phyloP scores from a whole-genome alignment of 345 rosid genomes.

The Fremontodendron californicum region DNA sequence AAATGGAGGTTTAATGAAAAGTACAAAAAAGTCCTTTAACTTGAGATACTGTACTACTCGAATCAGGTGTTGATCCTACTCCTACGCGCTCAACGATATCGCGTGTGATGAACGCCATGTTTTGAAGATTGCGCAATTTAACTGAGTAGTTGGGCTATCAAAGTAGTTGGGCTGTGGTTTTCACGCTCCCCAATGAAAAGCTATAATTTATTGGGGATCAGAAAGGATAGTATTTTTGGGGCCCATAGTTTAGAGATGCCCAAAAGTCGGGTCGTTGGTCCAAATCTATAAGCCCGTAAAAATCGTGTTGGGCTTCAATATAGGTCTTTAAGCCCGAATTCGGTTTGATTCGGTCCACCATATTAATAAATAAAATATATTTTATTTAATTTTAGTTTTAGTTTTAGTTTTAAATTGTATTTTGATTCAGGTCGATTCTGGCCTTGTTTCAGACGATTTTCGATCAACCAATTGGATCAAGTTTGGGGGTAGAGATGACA shows the following conservation, averaged over 20 bases:
- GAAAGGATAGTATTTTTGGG: background rate
- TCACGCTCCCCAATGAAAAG: background rate
- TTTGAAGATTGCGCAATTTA: background rate
- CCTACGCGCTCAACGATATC: constrained; percentile 18
- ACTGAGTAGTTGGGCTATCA: background rate
- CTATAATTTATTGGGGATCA: background rate
- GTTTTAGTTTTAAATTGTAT: too few species aligned
- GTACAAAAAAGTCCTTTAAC: constrained; percentile 4
- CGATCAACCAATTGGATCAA: too few species aligned
- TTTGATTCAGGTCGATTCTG: too few species aligned
- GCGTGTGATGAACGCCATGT: background rate
- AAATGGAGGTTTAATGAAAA: background rate
- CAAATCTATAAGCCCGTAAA: background rate
- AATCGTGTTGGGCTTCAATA: too few species aligned
- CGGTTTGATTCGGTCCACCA: too few species aligned
- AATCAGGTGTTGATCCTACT: constrained; percentile 1
- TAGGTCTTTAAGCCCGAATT: too few species aligned
- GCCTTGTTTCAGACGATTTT: too few species aligned
- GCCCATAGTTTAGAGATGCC: background rate
- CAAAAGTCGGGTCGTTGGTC: background rate
- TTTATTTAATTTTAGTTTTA: too few species aligned
- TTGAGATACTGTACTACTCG: background rate
- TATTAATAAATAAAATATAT: too few species aligned
- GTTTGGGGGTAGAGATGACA: too few species aligned
- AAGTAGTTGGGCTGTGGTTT: background rate